Percentiles rank a stretch among this genome's conserved stretches.
phyloP scores from a whole-genome alignment of 2,329 filamentous ascomycete genomes.

The Sporothrix brunneoviolacea region DNA sequence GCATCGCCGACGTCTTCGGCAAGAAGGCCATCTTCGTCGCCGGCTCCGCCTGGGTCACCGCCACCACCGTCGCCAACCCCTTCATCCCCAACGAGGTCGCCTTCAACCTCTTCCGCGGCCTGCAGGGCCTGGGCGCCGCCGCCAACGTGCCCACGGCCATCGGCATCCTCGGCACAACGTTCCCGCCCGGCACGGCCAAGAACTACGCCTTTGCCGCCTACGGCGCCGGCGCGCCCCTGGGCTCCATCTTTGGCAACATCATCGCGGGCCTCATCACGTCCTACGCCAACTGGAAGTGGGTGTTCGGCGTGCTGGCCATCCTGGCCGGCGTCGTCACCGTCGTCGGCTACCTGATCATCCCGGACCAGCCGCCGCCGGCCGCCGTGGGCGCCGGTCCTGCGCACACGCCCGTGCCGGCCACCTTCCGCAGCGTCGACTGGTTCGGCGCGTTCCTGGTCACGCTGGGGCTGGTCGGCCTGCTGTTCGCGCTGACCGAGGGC shows the following conservation, averaged over 20 bases:
- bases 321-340: slow-evolving; percentile 50
- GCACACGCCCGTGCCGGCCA: slow-evolving; percentile 23
- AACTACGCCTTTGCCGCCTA: slow-evolving; percentile 65
- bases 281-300: slow-evolving; percentile 59
- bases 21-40: slow-evolving; percentile 59
- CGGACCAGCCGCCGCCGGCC: slow-evolving; percentile 22
- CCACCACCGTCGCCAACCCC: slow-evolving; percentile 52
- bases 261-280: slow-evolving; percentile 57
- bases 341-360: slow-evolving; percentile 54
- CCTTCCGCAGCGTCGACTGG: slow-evolving; percentile 49
- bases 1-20: slow-evolving; percentile 60
- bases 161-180: slow-evolving; percentile 62
- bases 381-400: slow-evolving; percentile 28
- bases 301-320: slow-evolving; percentile 59
- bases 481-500: slow-evolving; percentile 63
- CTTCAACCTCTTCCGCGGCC: slow-evolving; percentile 58
- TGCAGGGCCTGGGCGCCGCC: slow-evolving; percentile 62
- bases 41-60: slow-evolving; percentile 57
- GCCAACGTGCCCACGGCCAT: slow-evolving; percentile 66
- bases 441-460: slow-evolving; percentile 59
- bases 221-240: slow-evolving; percentile 57
- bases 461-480: slow-evolving; percentile 51
- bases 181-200: slow-evolving; percentile 60
- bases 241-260: slow-evolving; percentile 58
- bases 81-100: slow-evolving; percentile 61